A percentile compares a stretch with the other conserved stretches of the same genome.
phyloP scores from a whole-genome alignment of 305 asterid genomes.

The Solanum chacoense region DNA sequence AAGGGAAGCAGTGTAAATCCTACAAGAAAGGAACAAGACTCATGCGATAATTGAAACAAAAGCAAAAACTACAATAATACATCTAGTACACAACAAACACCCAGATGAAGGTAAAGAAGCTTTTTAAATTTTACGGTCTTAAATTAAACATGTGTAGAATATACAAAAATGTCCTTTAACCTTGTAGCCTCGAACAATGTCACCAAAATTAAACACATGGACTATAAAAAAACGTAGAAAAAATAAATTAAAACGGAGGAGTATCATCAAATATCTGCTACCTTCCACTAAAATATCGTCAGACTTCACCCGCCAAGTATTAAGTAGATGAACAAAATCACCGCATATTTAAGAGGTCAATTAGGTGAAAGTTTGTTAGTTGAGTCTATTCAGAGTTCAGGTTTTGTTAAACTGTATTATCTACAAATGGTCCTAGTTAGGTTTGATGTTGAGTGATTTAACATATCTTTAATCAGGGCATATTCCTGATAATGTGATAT shows the following conservation, averaged over 20 bases:
- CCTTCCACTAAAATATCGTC: background rate
- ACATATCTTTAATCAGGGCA: background rate
- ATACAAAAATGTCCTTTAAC: background rate
- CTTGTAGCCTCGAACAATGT: background rate
- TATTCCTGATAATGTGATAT: background rate
- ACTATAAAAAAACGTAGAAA: background rate
- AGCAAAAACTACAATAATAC: background rate
- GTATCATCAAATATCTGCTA: background rate
- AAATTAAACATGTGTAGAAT: background rate
- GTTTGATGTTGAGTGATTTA: conserved; percentile 2
- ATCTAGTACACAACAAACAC: background rate
- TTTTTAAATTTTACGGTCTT: background rate
- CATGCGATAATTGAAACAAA: background rate
- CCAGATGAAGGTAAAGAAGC: background rate
- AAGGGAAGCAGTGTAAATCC: background rate
- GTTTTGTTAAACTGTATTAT: background rate
- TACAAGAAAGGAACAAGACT: background rate
- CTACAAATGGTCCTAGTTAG: conserved; percentile 2
- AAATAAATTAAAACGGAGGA: background rate
- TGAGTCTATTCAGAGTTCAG: background rate
- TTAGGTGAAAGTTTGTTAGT: background rate
- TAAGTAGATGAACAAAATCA: background rate
- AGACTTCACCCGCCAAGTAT: background rate
- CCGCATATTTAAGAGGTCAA: background rate
- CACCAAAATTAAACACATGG: background rate